phyloP scores from a whole-genome alignment of 176 grass and related monocot species.

The Zea luxurians region DNA sequence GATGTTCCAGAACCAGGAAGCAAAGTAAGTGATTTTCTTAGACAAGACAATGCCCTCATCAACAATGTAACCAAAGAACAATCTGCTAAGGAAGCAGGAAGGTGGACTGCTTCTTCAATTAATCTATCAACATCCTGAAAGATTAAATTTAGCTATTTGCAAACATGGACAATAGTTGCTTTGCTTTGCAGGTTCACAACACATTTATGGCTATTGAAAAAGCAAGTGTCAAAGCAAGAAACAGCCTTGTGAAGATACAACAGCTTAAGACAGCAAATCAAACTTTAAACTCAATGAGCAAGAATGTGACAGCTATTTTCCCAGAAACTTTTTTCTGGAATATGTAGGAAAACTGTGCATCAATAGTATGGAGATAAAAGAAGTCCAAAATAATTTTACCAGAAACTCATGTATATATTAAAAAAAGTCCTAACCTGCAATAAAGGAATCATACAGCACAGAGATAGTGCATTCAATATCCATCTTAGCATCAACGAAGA shows the following conservation, averaged over 20 bases:
- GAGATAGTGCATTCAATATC: constrained; percentile 62
- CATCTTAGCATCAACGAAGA: constrained; percentile 54
- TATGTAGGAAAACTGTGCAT: too few relatives aligned
- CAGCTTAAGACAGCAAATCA: background rate
- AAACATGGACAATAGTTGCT: background rate
- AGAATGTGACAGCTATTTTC: background rate
- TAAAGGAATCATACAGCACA: constrained; percentile 61
- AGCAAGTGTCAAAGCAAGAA: background rate
- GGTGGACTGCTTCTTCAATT: too few relatives aligned
- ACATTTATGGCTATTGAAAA: background rate
- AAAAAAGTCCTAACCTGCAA: constrained; percentile 45
- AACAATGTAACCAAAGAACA: too few relatives aligned
- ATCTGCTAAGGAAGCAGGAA: too few relatives aligned
- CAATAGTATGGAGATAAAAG: too few relatives aligned
- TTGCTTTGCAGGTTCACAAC: constrained; percentile 12
- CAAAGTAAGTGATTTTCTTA: too few relatives aligned
- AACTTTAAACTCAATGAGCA: constrained; percentile 6
- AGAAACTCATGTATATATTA: background rate
- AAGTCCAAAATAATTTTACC: too few relatives aligned
- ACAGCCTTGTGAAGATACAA: constrained; percentile 1
- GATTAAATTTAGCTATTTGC: too few relatives aligned
- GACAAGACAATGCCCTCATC: too few relatives aligned
- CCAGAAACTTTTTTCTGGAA: too few relatives aligned
- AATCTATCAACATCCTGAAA: too few relatives aligned
- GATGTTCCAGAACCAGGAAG: too few relatives aligned